phyloP scores from a whole-genome alignment of 2,329 filamentous ascomycete species.

The Rhinocladiella mackenziei region DNA sequence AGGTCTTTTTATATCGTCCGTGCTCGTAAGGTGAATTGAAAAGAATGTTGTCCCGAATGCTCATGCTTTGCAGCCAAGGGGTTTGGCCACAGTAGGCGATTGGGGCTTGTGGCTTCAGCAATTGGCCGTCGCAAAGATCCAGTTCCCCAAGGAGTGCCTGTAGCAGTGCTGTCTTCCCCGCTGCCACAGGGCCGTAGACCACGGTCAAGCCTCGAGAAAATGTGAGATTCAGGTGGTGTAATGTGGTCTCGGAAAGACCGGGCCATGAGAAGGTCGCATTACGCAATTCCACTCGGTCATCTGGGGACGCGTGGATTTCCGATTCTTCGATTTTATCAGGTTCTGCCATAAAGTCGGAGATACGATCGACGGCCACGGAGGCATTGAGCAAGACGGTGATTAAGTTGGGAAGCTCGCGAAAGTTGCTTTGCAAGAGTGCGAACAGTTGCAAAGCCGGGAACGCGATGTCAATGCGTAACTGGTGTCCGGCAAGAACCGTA shows the following conservation, averaged over 20 bases:
- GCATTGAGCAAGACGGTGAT: conserved; percentile 76
- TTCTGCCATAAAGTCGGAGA: conserved; percentile 82
- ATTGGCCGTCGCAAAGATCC: conserved; percentile 50
- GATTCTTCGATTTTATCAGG: conserved; percentile 67
- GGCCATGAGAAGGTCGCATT: conserved; percentile 77
- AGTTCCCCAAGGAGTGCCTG: conserved; percentile 59
- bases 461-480: conserved; percentile 72
- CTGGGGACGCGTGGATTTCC: conserved; percentile 1
- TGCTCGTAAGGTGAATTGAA: conserved; percentile 67
- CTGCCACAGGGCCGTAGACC: conserved; percentile 60
- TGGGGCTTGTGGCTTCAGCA: conserved; percentile 49
- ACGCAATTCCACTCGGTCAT: conserved; percentile 49
- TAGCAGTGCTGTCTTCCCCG: conserved; percentile 60
- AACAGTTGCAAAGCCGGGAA: conserved; percentile 85
- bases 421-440: conserved; percentile 65
- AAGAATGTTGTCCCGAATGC: conserved; percentile 64
- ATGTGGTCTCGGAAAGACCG: conserved; percentile 55
- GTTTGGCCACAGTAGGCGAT: conserved; percentile 63
- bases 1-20: conserved; percentile 62
- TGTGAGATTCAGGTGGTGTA: conserved; percentile 51
- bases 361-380: conserved; percentile 73
- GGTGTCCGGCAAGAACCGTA: conserved; percentile 64
- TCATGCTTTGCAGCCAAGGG: conserved; percentile 67
- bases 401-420: conserved; percentile 70
- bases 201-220: conserved; percentile 58